These are phyloP conservation scores for Rhodotorula sp. DNA, from an alignment of 1,284 basidiomycete genomes.

Conservation along the genomic window DNA sequence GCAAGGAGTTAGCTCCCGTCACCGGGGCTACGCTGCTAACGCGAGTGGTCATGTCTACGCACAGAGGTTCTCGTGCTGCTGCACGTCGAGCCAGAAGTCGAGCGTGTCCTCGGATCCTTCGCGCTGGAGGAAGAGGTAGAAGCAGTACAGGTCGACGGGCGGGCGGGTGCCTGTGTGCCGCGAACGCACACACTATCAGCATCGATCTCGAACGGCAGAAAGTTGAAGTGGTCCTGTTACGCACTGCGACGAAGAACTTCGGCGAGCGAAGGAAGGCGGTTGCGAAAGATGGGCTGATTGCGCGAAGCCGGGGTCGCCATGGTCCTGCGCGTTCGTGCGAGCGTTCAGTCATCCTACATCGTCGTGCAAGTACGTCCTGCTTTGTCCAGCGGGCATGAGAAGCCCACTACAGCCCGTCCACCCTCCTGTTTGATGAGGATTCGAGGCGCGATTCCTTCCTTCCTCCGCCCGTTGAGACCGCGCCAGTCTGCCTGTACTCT, in stretches of 20 bases:
- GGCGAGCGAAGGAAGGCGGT: slow-evolving; percentile 49
- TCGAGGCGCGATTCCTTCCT: too few species aligned
- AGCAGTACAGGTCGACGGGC: slow-evolving; percentile 97
- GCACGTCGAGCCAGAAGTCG: slow-evolving; percentile 98
- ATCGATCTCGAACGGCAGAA: background rate
- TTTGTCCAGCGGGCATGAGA: too few species aligned
- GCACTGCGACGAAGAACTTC: slow-evolving; percentile 45
- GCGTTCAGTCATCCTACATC: too few species aligned
- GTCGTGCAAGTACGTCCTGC: too few species aligned
- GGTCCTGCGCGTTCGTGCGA: too few species aligned
- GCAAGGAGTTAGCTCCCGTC: too few species aligned
- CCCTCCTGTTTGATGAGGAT: too few species aligned
- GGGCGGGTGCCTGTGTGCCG: slow-evolving; percentile 63
- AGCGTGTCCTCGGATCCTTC: slow-evolving; percentile 92
- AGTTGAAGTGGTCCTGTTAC: background rate
- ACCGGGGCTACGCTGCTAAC: background rate
- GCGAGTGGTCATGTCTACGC: background rate
- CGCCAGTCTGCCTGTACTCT: too few species aligned
- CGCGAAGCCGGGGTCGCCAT: background rate
- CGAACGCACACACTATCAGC: background rate
- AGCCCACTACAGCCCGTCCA: too few species aligned
- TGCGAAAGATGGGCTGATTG: slow-evolving; percentile 26
- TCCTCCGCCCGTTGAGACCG: too few species aligned
- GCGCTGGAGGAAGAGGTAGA: slow-evolving; percentile 87
- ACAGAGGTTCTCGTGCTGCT: slow-evolving; percentile 95